These are phyloP conservation scores for Paxillus involutus DNA, from an alignment of 768 basidiomycete species.

Conservation along the genomic window DNA sequence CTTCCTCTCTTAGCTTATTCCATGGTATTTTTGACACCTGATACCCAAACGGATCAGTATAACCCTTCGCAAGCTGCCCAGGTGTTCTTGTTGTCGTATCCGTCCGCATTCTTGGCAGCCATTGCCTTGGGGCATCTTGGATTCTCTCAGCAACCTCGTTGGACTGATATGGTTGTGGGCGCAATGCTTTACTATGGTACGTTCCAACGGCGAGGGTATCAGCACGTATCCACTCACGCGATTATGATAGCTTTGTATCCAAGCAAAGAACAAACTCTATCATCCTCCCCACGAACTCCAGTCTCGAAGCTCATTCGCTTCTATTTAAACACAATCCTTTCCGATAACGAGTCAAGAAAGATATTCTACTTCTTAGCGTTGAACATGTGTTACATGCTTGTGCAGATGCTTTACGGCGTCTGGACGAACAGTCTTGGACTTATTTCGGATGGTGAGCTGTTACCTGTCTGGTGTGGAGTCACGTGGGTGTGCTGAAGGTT, in stretches of 20 bases:
- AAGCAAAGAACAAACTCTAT: constrained; percentile 41
- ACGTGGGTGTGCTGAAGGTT: constrained; percentile 2
- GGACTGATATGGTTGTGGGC: constrained; percentile 60
- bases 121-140: constrained; percentile 57
- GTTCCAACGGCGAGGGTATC: constrained; percentile 11
- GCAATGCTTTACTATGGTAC: constrained; percentile 64
- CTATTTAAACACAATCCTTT: constrained; percentile 88
- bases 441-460: constrained; percentile 88
- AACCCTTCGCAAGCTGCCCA: constrained; percentile 53
- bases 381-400: constrained; percentile 93
- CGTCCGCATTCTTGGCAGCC: constrained; percentile 47
- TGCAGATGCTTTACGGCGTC: constrained; percentile 96
- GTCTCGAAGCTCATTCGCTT: constrained; percentile 55
- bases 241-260: constrained; percentile 50
- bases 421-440: constrained; percentile 97
- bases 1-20: constrained; percentile 65
- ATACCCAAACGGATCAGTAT: constrained; percentile 45
- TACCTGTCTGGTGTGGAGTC: background rate
- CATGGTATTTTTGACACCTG: constrained; percentile 59
- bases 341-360: constrained; percentile 88
- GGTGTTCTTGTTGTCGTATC: constrained; percentile 59
- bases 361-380: constrained; percentile 97
- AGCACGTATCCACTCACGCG: constrained; percentile 7
- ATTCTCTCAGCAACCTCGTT: constrained; percentile 59
- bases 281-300: constrained; percentile 48